Evolutionary conservation across 2,329 filamentous ascomycete genomes (phyloP).

Genomic region (Aspergillus vadensis): DNA sequence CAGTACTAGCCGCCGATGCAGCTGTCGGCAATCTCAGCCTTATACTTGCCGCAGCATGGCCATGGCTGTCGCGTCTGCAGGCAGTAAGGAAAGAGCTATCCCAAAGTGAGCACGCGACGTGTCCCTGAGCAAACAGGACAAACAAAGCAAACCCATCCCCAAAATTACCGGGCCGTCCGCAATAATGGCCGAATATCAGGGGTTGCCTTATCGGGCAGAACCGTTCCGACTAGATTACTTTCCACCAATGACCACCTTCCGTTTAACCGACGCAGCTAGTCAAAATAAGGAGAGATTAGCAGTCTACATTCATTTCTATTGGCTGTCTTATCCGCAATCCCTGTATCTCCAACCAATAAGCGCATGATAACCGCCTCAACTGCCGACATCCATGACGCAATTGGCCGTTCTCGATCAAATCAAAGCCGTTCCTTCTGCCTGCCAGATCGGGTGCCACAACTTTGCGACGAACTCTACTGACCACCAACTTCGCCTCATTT

Average conservation of each 20-base stretch:
- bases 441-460: background rate
- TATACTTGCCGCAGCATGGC: background rate
- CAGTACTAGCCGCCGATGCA: background rate
- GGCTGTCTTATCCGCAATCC: background rate
- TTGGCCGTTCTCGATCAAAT: background rate
- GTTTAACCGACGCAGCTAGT: background rate
- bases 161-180: too few species aligned
- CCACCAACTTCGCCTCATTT: too few species aligned
- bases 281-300: background rate
- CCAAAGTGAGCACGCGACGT: background rate
- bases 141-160: background rate
- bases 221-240: background rate
- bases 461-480: background rate
- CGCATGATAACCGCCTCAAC: background rate
- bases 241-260: background rate
- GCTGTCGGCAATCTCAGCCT: background rate
- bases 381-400: constrained; percentile 8
- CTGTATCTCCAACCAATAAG: constrained; percentile 7
- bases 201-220: background rate
- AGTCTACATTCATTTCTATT: background rate
- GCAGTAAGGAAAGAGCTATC: background rate
- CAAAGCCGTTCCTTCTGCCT: background rate
- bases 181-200: background rate
- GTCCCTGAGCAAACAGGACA: background rate
- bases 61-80: background rate